Base-by-base conservation (phyloP, 805 yeast genomes). In the Saturnispora hagleri region DNA sequence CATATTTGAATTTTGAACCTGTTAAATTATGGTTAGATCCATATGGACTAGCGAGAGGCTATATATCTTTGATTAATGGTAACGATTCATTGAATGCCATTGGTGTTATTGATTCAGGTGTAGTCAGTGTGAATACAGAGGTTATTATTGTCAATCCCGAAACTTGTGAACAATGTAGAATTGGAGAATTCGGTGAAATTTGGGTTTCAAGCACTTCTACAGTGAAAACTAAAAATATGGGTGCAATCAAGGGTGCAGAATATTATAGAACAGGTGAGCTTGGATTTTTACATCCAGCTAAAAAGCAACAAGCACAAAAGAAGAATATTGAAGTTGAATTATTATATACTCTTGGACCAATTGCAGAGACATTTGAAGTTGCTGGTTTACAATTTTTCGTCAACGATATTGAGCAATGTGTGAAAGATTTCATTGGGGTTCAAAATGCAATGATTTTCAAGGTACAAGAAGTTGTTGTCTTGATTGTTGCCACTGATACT, bases 131-230 rank as follows among this genome's bases (percentile, higher is more conserved):
- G 8, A 87, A 95, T 63, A 88, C 98, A 0, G 96, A 90, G 62
- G 80, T 93, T 34, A 93, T 95, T 1, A 86, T 93, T 54, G 97
- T 93, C 3, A 93, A 93, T 58, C 99, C 99, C 1, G 97, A 93
- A 63, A 91, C 97, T 0, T 67, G 77, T 44, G 71, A 73, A 50
- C 71, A 89, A 12, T 91, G 99, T 63, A 80, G 77, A 53, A 83
- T 82, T 48, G 97, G 98, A 7, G 99, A 93, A 66, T 82, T 80
- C 65, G 99, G 99, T 34, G 99, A 93, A 68, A 89, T 93, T 40
- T 93, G 98, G 98, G 95, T 91, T 2, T 80, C 86, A 56, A 86
- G 96, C 1, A 96, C 89, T 57, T 95, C 91, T 0, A 89, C 85
- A 58, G 84, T 81, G 40, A 81, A 81, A 3, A 46, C 50, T 15